These are phyloP conservation scores for Candida gorgasii DNA, from an alignment of 805 yeast species.

Conservation along the genomic window DNA sequence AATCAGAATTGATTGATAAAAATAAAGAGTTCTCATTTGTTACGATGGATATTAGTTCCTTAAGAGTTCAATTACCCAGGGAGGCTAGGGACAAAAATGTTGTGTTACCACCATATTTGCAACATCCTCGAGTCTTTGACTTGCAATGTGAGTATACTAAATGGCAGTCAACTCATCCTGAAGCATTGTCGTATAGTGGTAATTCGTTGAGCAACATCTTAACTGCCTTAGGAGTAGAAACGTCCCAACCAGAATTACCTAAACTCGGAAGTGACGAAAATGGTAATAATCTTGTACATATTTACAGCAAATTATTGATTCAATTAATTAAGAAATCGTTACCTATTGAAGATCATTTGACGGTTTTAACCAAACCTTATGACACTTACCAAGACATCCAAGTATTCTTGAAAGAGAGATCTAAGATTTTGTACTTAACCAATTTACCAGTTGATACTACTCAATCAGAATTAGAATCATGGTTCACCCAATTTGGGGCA, in stretches of 20 bases:
- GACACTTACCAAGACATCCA: constrained; percentile 74
- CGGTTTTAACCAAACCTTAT: constrained; percentile 69
- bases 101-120: constrained; percentile 70
- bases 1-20: constrained; percentile 40
- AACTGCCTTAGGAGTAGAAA: constrained; percentile 48
- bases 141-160: constrained; percentile 69
- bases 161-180: constrained; percentile 66
- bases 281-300: constrained; percentile 26
- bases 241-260: not conserved
- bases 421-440: constrained; percentile 76
- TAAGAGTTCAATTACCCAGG: constrained; percentile 75
- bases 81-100: constrained; percentile 79
- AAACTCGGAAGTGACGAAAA: not conserved
- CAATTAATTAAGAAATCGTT: constrained; percentile 50
- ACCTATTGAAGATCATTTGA: constrained; percentile 51
- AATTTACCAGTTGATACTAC: constrained; percentile 85
- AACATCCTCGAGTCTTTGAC: constrained; percentile 76
- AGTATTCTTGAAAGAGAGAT: constrained; percentile 67
- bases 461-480: constrained; percentile 83
- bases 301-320: constrained; percentile 46
- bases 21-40: constrained; percentile 63
- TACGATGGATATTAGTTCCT: constrained; percentile 65
- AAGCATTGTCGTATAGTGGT: constrained; percentile 38
- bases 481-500: constrained; percentile 88
- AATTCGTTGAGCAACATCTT: constrained; percentile 40